These are phyloP conservation scores for Sphagnum fallax DNA, from an alignment of 228 moss, liverwort and hornwort species.

Conservation along the genomic window DNA sequence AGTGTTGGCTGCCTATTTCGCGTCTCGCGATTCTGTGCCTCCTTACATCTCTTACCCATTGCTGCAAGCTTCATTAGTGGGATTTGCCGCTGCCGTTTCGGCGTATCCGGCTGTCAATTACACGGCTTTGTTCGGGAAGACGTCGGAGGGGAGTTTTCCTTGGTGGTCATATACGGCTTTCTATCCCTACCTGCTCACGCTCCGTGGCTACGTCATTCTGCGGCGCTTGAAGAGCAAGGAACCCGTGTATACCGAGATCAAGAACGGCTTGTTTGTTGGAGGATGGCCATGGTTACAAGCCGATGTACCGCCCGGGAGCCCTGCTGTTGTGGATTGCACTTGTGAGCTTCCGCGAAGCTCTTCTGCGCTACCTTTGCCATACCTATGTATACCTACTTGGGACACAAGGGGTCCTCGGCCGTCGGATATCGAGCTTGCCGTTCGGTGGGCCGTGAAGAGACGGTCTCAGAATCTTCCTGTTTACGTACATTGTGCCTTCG, in stretches of 20 bases:
- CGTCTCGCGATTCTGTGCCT: slow-evolving; percentile 36
- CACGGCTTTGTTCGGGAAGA: slow-evolving; percentile 59
- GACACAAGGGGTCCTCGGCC: slow-evolving; percentile 67
- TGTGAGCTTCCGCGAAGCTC: slow-evolving; percentile 76
- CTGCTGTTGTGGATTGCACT: slow-evolving; percentile 81
- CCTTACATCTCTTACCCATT: slow-evolving; percentile 37
- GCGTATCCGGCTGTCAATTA: slow-evolving; percentile 50
- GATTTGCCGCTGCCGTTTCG: slow-evolving; percentile 66
- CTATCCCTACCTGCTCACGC: slow-evolving; percentile 62
- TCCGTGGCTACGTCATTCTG: slow-evolving; percentile 59
- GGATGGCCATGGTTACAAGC: slow-evolving; percentile 57
- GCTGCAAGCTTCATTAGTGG: slow-evolving; percentile 72
- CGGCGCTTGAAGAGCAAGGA: slow-evolving; percentile 53
- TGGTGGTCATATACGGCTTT: slow-evolving; percentile 66
- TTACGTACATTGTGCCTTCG: slow-evolving; percentile 84
- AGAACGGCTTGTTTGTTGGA: slow-evolving; percentile 71
- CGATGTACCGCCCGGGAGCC: slow-evolving; percentile 63
- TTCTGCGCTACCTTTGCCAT: slow-evolving; percentile 31
- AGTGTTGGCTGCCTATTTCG: slow-evolving; percentile 46
- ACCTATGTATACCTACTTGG: slow-evolving; percentile 72
- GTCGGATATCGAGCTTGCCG: slow-evolving; percentile 58
- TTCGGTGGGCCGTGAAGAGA: slow-evolving; percentile 63
- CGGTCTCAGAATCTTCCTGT: slow-evolving; percentile 30
- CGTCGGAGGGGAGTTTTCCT: slow-evolving; percentile 48
- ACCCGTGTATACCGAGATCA: slow-evolving; percentile 63